A percentile compares a stretch with the other conserved stretches of the same genome.
These are phyloP conservation scores for Podaxis sp. DNA, from an alignment of 768 basidiomycete genomes.

Conservation along the genomic window DNA sequence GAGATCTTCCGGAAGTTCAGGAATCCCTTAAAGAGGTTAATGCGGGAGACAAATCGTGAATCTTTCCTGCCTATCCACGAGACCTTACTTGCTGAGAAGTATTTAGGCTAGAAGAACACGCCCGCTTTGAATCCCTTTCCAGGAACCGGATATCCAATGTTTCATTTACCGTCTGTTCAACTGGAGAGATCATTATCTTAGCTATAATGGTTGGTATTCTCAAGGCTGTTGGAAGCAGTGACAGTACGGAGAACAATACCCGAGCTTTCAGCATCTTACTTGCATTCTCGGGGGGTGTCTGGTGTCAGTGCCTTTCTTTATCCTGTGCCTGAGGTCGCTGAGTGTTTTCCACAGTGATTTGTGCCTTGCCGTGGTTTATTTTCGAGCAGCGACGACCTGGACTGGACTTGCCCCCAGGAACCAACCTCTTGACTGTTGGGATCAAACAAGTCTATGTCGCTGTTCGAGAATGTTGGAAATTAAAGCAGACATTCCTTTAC, in stretches of 20 bases:
- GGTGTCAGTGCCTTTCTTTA: constrained; percentile 44
- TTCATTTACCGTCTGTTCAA: constrained; percentile 67
- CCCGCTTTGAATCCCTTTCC: constrained; percentile 55
- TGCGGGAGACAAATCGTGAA: constrained; percentile 47
- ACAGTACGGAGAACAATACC: constrained; percentile 69
- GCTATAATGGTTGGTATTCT: constrained; percentile 75
- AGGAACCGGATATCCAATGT: constrained; percentile 76
- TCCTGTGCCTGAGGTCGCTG: neutral
- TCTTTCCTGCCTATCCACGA: neutral
- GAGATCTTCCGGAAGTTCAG: constrained; percentile 68
- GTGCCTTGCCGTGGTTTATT: constrained; percentile 73
- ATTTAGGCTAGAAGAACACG: constrained; percentile 48
- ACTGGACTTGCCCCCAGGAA: constrained; percentile 53
- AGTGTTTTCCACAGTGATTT: constrained; percentile 43
- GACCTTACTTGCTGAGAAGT: neutral
- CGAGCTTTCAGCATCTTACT: constrained; percentile 75
- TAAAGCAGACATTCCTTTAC: constrained; percentile 75
- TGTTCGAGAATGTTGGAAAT: constrained; percentile 57
- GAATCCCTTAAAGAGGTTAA: constrained; percentile 41
- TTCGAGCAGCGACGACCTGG: constrained; percentile 68
- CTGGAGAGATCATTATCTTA: constrained; percentile 68
- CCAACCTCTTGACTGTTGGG: constrained; percentile 59
- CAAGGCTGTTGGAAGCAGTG: constrained; percentile 57
- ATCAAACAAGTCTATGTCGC: constrained; percentile 67
- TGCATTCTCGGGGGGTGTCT: constrained; percentile 75